These are phyloP conservation scores for Babesia gibsoni DNA, from an alignment of 169 alveolate genomes.

Conservation along the genomic window DNA sequence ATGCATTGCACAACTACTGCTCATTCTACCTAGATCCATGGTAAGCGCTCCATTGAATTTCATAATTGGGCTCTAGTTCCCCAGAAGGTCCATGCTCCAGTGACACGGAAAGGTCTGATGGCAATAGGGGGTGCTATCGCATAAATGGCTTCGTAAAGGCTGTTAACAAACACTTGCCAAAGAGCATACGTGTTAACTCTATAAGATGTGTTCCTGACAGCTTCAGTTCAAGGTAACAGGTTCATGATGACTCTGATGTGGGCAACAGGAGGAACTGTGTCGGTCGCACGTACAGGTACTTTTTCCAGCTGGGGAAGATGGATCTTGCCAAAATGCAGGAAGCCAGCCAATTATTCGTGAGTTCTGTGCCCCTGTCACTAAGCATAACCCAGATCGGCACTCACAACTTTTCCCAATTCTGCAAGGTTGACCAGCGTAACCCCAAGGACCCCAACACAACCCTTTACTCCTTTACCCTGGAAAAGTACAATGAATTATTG, in stretches of 20 bases:
- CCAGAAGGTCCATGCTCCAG: conserved; percentile 6
- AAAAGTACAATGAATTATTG: conserved; percentile 9
- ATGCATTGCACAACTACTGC: conserved; percentile 42
- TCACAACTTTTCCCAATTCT: conserved; percentile 25
- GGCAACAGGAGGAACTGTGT: background rate
- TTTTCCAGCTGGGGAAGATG: conserved; percentile 15
- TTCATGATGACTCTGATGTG: no score
- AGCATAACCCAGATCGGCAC: conserved; percentile 1
- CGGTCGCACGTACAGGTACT: conserved; percentile 15
- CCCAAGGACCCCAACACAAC: conserved; percentile 20
- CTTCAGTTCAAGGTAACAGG: conserved; percentile 16
- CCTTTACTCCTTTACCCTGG: conserved; percentile 4
- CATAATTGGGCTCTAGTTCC: background rate
- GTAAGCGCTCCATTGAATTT: background rate
- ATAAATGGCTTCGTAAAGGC: conserved; percentile 15
- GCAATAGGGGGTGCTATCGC: conserved; percentile 8
- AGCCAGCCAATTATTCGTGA: conserved; percentile 9
- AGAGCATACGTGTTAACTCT: conserved; percentile 13
- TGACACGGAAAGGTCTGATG: background rate
- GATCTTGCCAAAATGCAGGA: conserved; percentile 7
- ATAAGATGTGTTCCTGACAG: conserved; percentile 1
- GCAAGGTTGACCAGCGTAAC: conserved; percentile 30
- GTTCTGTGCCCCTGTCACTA: background rate
- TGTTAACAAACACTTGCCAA: conserved; percentile 10
- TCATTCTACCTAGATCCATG: conserved; percentile 34